Evolutionary conservation across 2,329 filamentous ascomycete genomes (phyloP), one percentile per base, ranked within the genome.

Genomic region (Fusarium albidum): DNA sequence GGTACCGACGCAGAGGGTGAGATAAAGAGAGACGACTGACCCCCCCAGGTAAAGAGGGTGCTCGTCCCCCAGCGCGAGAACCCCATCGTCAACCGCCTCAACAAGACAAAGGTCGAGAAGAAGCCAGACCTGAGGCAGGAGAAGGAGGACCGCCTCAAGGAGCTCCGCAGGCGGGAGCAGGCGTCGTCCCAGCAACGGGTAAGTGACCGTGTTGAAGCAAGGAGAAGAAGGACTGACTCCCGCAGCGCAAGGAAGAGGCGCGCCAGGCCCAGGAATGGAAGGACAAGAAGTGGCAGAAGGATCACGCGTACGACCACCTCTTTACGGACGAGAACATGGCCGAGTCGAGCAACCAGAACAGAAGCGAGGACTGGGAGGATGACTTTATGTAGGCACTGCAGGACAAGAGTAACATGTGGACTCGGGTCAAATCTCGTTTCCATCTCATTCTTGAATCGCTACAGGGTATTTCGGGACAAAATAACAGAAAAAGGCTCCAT

Each of bases 321-420:
- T 92, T 96, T 73, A 86, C 84, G 5, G 92, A 96, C 47, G 91
- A 96, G 52, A 89, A 90, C 66, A 82, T 96, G 77, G 86, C 86
- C 35, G 77, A 74, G 17, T 86, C 86, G 49, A 96, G 88, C 77
- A 99, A 99, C 74, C 91, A 97, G 75, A 87, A 96, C 68, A 84
- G 92, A 12, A 81, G 83, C 58, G 84, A 86, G 54, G 80, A 91
- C 71, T 93, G 91, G 77, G 83, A 91, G 69, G 93, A 97, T 53
- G 94, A 99, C 69, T 99, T 99, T 69, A 96, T 96, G 92, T 94
- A 82, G n/a, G n/a, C n/a, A n/a, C n/a, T n/a, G n/a, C n/a, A n/a
- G n/a, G n/a, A n/a, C n/a, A n/a, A n/a, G n/a, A n/a, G n/a, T n/a
- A n/a, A n/a, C n/a, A n/a, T n/a, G n/a, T n/a, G n/a, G n/a, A n/a